These are phyloP conservation scores for Umbelopsis sp. DNA, from an alignment of 192 early-diverging fungal genomes.

Conservation along the genomic window DNA sequence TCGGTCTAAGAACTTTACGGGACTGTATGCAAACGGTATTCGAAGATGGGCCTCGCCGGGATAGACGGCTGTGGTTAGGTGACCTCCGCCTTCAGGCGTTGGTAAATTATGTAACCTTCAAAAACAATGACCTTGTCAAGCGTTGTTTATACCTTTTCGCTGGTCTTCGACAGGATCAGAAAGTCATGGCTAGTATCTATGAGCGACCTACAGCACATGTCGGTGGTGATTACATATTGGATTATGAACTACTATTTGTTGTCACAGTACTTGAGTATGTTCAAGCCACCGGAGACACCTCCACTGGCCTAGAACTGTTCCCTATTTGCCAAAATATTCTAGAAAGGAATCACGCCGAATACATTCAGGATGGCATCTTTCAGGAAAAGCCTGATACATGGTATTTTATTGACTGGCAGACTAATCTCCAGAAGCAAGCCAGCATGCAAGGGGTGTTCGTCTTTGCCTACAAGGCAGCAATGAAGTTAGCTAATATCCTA, in stretches of 20 bases:
- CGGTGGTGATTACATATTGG: conserved; percentile 9
- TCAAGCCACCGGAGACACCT: background rate
- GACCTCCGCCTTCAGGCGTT: conserved; percentile 19
- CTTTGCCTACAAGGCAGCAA: conserved; percentile 5
- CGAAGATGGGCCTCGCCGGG: conserved; percentile 16
- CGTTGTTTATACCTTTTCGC: conserved; percentile 18
- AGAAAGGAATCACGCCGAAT: background rate
- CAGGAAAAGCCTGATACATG: background rate
- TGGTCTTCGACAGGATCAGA: background rate
- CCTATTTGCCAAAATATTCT: conserved; percentile 12
- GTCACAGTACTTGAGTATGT: conserved; percentile 17
- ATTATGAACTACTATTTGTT: conserved; percentile 7
- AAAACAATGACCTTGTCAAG: conserved; percentile 17
- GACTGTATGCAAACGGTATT: conserved; percentile 22
- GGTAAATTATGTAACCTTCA: conserved; percentile 19
- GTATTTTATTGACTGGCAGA: conserved; percentile 23
- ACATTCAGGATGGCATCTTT: conserved; percentile 6
- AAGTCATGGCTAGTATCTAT: conserved; percentile 9
- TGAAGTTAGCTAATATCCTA: background rate
- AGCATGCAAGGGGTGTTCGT: conserved; percentile 20
- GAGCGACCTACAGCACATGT: conserved; percentile 2
- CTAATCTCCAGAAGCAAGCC: background rate
- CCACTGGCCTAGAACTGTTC: conserved; percentile 3
- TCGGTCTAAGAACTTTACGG: conserved; percentile 8
- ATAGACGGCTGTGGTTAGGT: conserved; percentile 2